Evolutionary conservation across 257 asterid species (phyloP).

Genomic region (Rauvolfia tetraphylla): DNA sequence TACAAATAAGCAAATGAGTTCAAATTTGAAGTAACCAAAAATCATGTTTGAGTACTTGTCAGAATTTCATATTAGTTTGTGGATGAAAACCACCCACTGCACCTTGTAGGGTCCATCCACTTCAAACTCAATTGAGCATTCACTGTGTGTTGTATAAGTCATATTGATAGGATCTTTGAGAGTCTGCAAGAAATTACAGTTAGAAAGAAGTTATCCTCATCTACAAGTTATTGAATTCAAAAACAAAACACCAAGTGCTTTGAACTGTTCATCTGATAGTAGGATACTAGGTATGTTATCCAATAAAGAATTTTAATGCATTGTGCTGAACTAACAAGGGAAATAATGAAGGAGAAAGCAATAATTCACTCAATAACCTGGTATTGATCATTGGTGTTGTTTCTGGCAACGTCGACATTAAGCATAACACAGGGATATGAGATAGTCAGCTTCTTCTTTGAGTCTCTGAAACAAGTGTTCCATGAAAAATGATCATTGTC

Average conservation of each 20-base stretch:
- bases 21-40: constrained; percentile 24
- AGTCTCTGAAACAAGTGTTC: constrained; percentile 54
- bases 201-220: constrained; percentile 4
- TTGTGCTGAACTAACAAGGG: neutral
- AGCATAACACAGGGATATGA: constrained; percentile 99
- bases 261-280: neutral
- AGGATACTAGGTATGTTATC: neutral
- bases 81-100: constrained; percentile 29
- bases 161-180: constrained; percentile 67
- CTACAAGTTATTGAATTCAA: neutral
- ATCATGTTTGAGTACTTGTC: constrained; percentile 15
- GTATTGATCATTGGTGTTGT: constrained; percentile 95
- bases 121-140: constrained; percentile 98
- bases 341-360: constrained; percentile 11
- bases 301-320: neutral
- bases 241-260: neutral
- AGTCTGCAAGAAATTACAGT: constrained; percentile 56
- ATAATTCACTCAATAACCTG: constrained; percentile 52
- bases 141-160: constrained; percentile 82
- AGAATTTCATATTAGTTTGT: constrained; percentile 20
- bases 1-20: constrained; percentile 10
- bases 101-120: constrained; percentile 99
- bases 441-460: constrained; percentile 75
- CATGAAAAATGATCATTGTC: constrained; percentile 29
- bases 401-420: constrained; percentile 94